phyloP scores from a whole-genome alignment of 2,329 filamentous ascomycete genomes.

The Colletotrichum camelliae region DNA sequence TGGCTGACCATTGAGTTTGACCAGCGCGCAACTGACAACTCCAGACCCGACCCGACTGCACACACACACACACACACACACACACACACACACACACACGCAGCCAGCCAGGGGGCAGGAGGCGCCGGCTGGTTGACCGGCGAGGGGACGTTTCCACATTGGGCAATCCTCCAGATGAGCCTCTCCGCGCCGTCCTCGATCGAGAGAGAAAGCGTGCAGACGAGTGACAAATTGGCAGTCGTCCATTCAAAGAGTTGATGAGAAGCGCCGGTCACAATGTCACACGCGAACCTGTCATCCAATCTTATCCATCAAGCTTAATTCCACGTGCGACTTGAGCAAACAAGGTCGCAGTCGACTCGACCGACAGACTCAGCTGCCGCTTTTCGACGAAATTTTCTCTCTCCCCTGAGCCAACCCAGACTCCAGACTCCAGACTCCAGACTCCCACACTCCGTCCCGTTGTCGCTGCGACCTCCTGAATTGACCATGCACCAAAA shows the following conservation, averaged over 20 bases:
- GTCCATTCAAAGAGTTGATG: neutral
- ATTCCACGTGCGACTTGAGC: constrained; percentile 8
- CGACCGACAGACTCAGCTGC: neutral
- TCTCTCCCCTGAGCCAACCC: neutral
- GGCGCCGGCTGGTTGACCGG: neutral
- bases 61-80: neutral
- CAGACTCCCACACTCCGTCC: neutral
- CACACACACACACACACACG: neutral
- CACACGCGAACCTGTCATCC: constrained; percentile 16
- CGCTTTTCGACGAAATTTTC: neutral
- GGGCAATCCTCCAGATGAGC: neutral
- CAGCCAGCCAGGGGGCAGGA: neutral
- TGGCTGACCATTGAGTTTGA: neutral
- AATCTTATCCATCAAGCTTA: constrained; percentile 21
- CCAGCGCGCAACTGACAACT: neutral
- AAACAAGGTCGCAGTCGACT: neutral
- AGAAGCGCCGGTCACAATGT: constrained; percentile 3
- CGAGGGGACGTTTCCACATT: neutral
- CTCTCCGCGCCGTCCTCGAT: neutral
- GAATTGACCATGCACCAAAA: neutral
- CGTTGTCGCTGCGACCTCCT: neutral
- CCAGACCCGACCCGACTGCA: neutral
- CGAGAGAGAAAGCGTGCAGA: neutral
- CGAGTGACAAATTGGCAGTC: neutral
- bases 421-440: neutral